Evolutionary conservation across 257 asterid genomes (phyloP), one percentile per base, ranked within the genome.

Genomic region (Henckelia pumila): DNA sequence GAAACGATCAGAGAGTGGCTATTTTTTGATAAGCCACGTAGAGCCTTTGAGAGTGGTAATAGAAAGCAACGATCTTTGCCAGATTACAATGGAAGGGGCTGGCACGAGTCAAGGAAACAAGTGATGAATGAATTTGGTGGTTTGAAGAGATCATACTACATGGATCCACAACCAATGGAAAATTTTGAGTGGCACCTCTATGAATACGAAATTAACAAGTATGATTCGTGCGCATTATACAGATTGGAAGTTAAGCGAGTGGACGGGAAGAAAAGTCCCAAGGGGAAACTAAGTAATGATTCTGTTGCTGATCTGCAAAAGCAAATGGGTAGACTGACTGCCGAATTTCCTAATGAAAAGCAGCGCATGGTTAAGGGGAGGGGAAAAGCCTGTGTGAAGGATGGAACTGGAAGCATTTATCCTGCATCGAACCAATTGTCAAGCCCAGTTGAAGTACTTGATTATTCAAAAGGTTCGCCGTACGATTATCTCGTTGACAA

Each of bases 91-190:
- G 99, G 99, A 19, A 87, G 99, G 75, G 99, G 99, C 44, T 93
- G 99, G 99, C 99, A 93, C 30, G 99, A 93, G 80, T 94, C 97
- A 19, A 86, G 98, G 86, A 94, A 91, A 63, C 96, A 91, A 79
- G 85, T 87, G 75, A 77, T 89, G 88, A 84, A 82, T 68, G 96
- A 94, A 71, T 83, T 71, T 40, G 91, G 96, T 74, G 99, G 99
- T 63, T 70, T 87, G 82, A 93, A 90, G 82, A 85, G 99, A 85
- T 93, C 99, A 29, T 94, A 94, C 73, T 94, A 94, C 73, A 94
- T 94, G 99, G 99, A 94, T 75, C 99, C 99, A 11, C 99, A 94
- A 75, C 99, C 99, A 0, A 71, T 76, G 86, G 88, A 89, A 66
- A 87, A 61, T 66, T 79, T 84, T 28, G 97, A 94, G 75, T 94